A percentile compares a stretch with the other conserved stretches of the same genome.
phyloP scores from a whole-genome alignment of 805 yeast genomes.

The Schizosaccharomyces japonicus region DNA sequence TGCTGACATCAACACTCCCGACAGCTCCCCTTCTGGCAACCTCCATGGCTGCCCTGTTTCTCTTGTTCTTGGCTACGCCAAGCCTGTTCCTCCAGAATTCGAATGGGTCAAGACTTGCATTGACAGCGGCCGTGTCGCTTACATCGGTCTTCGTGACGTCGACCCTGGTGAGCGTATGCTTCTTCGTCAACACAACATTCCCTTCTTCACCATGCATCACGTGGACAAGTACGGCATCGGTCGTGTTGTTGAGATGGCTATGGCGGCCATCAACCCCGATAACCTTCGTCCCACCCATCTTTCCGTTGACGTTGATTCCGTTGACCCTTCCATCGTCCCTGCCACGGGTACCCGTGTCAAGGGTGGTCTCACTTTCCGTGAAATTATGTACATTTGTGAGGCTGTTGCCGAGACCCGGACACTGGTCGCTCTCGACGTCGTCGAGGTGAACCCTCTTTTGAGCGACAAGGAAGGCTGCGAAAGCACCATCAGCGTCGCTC shows the following conservation, averaged over 20 bases:
- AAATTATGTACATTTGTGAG: slow-evolving; percentile 78
- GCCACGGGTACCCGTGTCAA: slow-evolving; percentile 96
- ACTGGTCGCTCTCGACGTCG: slow-evolving; percentile 68
- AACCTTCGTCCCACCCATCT: slow-evolving; percentile 58
- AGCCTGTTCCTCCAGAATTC: slow-evolving; percentile 42
- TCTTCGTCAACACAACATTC: slow-evolving; percentile 42
- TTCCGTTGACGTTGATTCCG: slow-evolving; percentile 88
- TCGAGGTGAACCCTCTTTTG: slow-evolving; percentile 76
- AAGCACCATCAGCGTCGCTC: slow-evolving; percentile 74
- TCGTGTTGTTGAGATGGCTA: slow-evolving; percentile 75
- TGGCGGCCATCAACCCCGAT: slow-evolving; percentile 51
- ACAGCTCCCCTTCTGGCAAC: slow-evolving; percentile 65
- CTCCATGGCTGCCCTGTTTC: slow-evolving; percentile 93
- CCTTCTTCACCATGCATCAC: slow-evolving; percentile 87
- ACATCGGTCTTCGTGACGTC: slow-evolving; percentile 84
- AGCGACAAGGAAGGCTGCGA: slow-evolving; percentile 54
- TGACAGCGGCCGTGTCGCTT: slow-evolving; percentile 50
- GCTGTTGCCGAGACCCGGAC: slow-evolving; percentile 79
- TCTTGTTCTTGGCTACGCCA: slow-evolving; percentile 57
- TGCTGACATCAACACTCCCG: slow-evolving; percentile 84
- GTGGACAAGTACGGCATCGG: slow-evolving; percentile 85
- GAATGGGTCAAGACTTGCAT: slow-evolving; percentile 57
- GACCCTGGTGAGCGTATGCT: slow-evolving; percentile 66
- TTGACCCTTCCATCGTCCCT: slow-evolving; percentile 82
- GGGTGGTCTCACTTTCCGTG: slow-evolving; percentile 86